Evolutionary conservation across 805 yeast genomes (phyloP).

Genomic region (Cyberlindnera bimundalis): DNA sequence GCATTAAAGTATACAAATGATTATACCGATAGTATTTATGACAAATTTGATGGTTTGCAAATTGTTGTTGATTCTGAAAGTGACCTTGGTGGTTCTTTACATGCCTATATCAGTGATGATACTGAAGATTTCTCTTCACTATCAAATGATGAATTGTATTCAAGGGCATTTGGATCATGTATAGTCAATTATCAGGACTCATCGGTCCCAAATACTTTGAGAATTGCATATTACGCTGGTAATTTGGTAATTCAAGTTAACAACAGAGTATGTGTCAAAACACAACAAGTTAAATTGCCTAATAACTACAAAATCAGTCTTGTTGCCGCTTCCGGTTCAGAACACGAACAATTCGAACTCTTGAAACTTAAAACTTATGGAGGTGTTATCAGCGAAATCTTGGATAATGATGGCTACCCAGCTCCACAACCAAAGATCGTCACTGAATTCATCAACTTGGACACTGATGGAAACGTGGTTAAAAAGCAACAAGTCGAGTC

Average conservation of each 20-base stretch:
- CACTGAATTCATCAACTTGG: constrained; percentile 36
- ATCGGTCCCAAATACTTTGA: constrained; percentile 65
- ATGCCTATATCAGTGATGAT: constrained; percentile 62
- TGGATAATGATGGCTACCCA: constrained; percentile 51
- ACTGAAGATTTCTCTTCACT: constrained; percentile 31
- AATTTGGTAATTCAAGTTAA: constrained; percentile 66
- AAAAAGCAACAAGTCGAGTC: constrained; percentile 2
- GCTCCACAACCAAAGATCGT: constrained; percentile 45
- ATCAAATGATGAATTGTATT: constrained; percentile 25
- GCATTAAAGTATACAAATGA: constrained; percentile 36
- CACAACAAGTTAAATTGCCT: constrained; percentile 50
- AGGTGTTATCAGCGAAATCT: constrained; percentile 50
- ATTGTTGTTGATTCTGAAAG: constrained; percentile 52
- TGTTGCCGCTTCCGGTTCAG: constrained; percentile 43
- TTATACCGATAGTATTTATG: constrained; percentile 43
- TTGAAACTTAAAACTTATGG: constrained; percentile 55
- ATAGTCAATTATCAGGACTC: constrained; percentile 60
- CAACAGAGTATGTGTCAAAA: constrained; percentile 66
- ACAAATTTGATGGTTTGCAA: constrained; percentile 63
- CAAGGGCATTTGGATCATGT: constrained; percentile 50
- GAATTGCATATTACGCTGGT: constrained; percentile 53
- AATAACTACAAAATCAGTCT: constrained; percentile 47
- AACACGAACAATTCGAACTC: constrained; percentile 61
- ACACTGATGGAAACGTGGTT: constrained; percentile 30
- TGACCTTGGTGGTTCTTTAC: constrained; percentile 46